Evolutionary conservation across 305 asterid species (phyloP), one percentile per base, ranked within the genome.

Genomic region (Fraxinus greggii): DNA sequence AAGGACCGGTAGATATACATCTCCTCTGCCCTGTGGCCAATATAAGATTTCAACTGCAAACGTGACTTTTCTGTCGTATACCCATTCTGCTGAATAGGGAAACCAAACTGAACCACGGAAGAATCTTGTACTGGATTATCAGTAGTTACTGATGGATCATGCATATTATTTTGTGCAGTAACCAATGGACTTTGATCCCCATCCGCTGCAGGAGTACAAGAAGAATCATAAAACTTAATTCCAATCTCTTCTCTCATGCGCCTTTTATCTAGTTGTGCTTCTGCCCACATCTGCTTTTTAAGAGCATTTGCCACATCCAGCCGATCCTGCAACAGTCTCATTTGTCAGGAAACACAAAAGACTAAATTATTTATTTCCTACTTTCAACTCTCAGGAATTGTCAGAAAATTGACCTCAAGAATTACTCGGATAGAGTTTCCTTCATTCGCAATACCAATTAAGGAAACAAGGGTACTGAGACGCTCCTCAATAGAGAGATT

Each of bases 271-370:
- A 95, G 87, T 83, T 97, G 99, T 70, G 98, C 94, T 86, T 93
- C 98, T n/a, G 99, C 96, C 99, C 97, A 97, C 98, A 97, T 97
- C 86, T 94, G 99, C 87, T 95, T 97, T 83, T 94, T 97, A 63
- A 97, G 91, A 79, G 97, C 89, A 88, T 83, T 92, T 32, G 97
- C 98, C 75, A 97, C 96, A 89, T 97, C 99, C 88, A 94, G 88
- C 75, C 99, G 96, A 45, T 93, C 99, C 99, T 97, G 93, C 84
- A 92, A 87, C 81, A 85, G 82, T 76, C 61, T 51, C 77, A 79
- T 54, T 59, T 28, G 40, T 80, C 78, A 84, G 85, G 86, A 75
- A 42, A 51, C 2, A 83, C 59, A 31, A 35, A 61, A 81, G 17
- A 75, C 29, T 19, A 72, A 76, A 79, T 42, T 56, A 78, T 36